A percentile compares a stretch with the other conserved stretches of the same genome.
Conservation (phyloP, 495 filamentous ascomycete genomes). For the Neurospora tetraspora region DNA sequence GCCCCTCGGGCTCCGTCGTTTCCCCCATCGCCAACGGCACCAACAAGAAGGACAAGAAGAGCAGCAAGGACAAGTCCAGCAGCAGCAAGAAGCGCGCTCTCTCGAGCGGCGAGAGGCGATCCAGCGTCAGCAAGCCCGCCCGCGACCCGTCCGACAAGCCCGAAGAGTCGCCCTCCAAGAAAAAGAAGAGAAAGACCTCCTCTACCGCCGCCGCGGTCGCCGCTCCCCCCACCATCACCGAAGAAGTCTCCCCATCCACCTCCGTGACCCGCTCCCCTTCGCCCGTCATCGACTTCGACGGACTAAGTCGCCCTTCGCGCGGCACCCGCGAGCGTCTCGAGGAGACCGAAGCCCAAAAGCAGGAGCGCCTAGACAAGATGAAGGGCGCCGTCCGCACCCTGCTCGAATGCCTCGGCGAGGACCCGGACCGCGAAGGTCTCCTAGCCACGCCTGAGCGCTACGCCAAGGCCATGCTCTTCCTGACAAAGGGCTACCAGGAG, state of each 20-base stretch:
- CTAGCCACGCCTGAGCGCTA: slow-evolving; percentile 81
- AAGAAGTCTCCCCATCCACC: slow-evolving; percentile 6
- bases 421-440: slow-evolving; percentile 84
- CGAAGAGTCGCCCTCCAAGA: slow-evolving; percentile 27
- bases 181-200: slow-evolving; percentile 29
- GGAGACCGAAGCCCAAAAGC: slow-evolving; percentile 62
- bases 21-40: slow-evolving; percentile 15
- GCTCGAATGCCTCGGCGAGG: slow-evolving; percentile 91
- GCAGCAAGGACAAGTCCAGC: slow-evolving; percentile 17
- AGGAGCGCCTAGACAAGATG: slow-evolving; percentile 63
- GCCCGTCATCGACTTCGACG: slow-evolving; percentile 67
- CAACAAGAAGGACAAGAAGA: slow-evolving; percentile 14
- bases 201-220: slow-evolving; percentile 2
- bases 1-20: slow-evolving; percentile 14
- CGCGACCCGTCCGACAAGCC: slow-evolving; percentile 67
- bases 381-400: slow-evolving; percentile 81
- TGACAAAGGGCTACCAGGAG: slow-evolving; percentile 98
- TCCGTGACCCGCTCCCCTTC: slow-evolving; percentile 37
- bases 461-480: slow-evolving; percentile 94
- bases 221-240: slow-evolving; percentile 12
- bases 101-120: slow-evolving; percentile 27
- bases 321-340: slow-evolving; percentile 76
- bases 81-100: slow-evolving; percentile 17
- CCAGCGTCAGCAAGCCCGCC: slow-evolving; percentile 55
- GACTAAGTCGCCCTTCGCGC: slow-evolving; percentile 59